A percentile compares a stretch with the other conserved stretches of the same genome.
These are phyloP conservation scores for Berberis vulgaris DNA, from an alignment of 164 flowering plant species.

Conservation along the genomic window DNA sequence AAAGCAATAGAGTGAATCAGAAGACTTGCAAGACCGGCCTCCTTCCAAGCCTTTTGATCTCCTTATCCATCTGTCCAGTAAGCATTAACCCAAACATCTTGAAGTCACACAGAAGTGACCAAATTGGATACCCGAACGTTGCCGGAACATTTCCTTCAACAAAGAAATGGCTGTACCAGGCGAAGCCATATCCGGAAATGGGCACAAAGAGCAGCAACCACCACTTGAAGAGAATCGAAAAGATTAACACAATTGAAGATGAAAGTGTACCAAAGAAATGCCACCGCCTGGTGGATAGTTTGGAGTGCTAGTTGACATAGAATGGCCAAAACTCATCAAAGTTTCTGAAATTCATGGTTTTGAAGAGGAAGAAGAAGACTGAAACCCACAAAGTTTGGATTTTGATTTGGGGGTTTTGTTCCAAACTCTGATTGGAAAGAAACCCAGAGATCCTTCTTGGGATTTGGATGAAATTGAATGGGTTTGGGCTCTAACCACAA, in stretches of 20 bases:
- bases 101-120: slow-evolving; percentile 81
- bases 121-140: slow-evolving; percentile 78
- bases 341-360: slow-evolving; percentile 72
- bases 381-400: no score
- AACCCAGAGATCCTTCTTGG: no score
- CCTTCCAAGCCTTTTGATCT: slow-evolving; percentile 88
- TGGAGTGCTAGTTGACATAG: slow-evolving; percentile 84
- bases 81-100: slow-evolving; percentile 96
- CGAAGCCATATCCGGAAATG: slow-evolving; percentile 64
- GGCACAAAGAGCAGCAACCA: slow-evolving; percentile 61
- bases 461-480: no score
- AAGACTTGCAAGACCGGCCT: slow-evolving; percentile 53
- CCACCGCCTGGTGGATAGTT: slow-evolving; percentile 83
- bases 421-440: no score
- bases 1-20: neutral
- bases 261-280: slow-evolving; percentile 71
- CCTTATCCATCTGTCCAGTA: slow-evolving; percentile 86
- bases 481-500: no score
- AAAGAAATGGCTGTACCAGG: slow-evolving; percentile 95
- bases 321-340: slow-evolving; percentile 90
- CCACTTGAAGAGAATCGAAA: slow-evolving; percentile 54
- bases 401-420: no score
- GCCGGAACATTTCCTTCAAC: slow-evolving; percentile 82
- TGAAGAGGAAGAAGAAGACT: neutral
- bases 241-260: slow-evolving; percentile 31